Base-by-base conservation (phyloP, 2,329 filamentous ascomycete genomes). In the Colletotrichum tabaci region DNA sequence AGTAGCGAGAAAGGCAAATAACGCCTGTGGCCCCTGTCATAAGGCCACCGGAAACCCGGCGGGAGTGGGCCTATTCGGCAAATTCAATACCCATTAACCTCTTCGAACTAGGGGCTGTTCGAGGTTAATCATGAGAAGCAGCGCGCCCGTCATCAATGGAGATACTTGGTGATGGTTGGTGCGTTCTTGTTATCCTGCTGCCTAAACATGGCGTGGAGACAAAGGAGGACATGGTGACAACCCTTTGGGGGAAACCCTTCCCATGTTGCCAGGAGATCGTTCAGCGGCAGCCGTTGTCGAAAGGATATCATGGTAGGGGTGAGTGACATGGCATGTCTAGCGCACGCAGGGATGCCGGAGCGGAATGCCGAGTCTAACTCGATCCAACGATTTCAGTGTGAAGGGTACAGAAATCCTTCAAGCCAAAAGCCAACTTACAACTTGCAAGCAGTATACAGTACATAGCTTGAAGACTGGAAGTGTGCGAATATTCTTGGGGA, bases 341-440 rank as follows among this genome's bases (percentile, higher is more conserved):
- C 53, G 26, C 38, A n/a, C 38, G 46, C 53, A 70, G 66, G 66
- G 66, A 44, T 70, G 38, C 46, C 69, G 69, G 69, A 70, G 69
- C 69, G 66, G 46, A 72, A 70, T 72, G 69, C 69, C 69, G 69
- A 72, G 66, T 60, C 69, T 72, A 72, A 70, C 69, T 70, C 61
- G 53, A 72, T 70, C 30, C 35, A 64, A 56, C 47, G 47, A 50
- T 63, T 47, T 40, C 23, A 35, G 38, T 40, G 47, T 47, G 35
- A 69, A 49, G 66, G 58, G 40, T 60, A 35, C 30, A 53, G 30
- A 30, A 53, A 52, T 69, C 66, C 66, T 65, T 18, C 61, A 46
- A 53, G 52, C 8, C 55, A 30, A 49, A 26, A n/a, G 47, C 23
- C 40, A 61, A 46, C 5, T 50, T 3, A 38, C 38, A 35, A 47